Evolutionary conservation across 2,329 filamentous ascomycete genomes (phyloP).

Genomic region (Hymenoscyphus repandus): DNA sequence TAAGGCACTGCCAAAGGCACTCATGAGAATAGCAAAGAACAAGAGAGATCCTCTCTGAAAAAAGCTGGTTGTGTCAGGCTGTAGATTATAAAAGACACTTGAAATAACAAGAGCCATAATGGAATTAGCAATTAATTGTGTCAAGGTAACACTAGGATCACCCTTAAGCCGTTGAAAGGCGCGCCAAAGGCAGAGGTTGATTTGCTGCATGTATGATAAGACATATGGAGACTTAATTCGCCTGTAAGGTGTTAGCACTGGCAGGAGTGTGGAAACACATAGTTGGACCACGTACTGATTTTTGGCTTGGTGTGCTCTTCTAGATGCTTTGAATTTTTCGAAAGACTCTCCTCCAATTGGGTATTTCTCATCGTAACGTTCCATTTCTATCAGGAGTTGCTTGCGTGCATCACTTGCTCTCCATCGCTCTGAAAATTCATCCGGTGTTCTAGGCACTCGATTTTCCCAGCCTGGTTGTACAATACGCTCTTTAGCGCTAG

Average conservation of each 20-base stretch:
- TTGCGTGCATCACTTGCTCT: slow-evolving; percentile 38
- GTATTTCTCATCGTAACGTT: slow-evolving; percentile 5
- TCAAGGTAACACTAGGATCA: background rate
- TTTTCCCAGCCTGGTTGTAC: slow-evolving; percentile 51
- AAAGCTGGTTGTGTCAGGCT: slow-evolving; percentile 47
- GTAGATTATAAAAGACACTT: slow-evolving; percentile 58
- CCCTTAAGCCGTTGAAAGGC: slow-evolving; percentile 49
- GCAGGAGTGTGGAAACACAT: background rate
- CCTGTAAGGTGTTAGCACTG: background rate
- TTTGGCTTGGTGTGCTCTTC: slow-evolving; percentile 48
- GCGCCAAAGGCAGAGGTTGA: slow-evolving; percentile 74
- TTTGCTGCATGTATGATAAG: slow-evolving; percentile 52
- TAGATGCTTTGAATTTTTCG: slow-evolving; percentile 45
- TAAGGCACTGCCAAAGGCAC: background rate
- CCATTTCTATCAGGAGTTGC: slow-evolving; percentile 33
- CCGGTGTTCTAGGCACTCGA: slow-evolving; percentile 57
- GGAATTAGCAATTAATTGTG: background rate
- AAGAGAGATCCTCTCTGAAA: slow-evolving; percentile 55
- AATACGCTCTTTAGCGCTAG: slow-evolving; percentile 56
- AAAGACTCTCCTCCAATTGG: slow-evolving; percentile 46
- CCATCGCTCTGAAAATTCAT: slow-evolving; percentile 58
- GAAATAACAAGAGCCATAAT: slow-evolving; percentile 47
- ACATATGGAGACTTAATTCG: slow-evolving; percentile 73
- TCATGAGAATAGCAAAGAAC: slow-evolving; percentile 59
- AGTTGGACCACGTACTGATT: background rate